Evolutionary conservation across 805 yeast species (phyloP).

Genomic region (Sugiyamaella qingdaonensis): DNA sequence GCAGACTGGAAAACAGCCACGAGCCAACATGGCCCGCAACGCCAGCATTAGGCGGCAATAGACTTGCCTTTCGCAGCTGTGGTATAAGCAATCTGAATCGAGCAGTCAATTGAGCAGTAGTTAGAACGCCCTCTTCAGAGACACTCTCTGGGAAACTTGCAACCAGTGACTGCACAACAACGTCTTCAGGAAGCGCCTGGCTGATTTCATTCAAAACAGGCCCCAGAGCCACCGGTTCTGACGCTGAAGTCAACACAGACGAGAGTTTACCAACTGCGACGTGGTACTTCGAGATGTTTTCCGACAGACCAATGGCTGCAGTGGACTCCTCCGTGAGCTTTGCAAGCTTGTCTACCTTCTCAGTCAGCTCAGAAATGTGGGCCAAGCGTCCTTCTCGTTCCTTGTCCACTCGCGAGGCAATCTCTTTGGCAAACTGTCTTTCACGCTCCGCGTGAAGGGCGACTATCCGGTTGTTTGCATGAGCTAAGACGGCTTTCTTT

Average conservation of each 20-base stretch:
- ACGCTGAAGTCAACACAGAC: constrained; percentile 38
- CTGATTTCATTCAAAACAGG: constrained; percentile 31
- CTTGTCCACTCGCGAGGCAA: constrained; percentile 55
- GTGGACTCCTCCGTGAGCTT: constrained; percentile 37
- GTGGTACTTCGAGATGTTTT: constrained; percentile 40
- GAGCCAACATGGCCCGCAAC: constrained; percentile 88
- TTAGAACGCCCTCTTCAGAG: constrained; percentile 55
- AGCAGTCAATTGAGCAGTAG: constrained; percentile 70
- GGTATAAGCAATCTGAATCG: constrained; percentile 79
- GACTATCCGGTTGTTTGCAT: constrained; percentile 69
- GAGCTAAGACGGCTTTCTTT: constrained; percentile 57
- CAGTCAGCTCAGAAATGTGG: constrained; percentile 57
- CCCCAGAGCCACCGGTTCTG: constrained; percentile 37
- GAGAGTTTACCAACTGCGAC: constrained; percentile 43
- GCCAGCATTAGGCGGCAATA: constrained; percentile 95
- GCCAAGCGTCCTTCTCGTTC: constrained; percentile 80
- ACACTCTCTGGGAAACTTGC: constrained; percentile 44
- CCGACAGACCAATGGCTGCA: constrained; percentile 36
- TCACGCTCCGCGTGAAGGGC: constrained; percentile 66
- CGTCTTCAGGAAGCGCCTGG: constrained; percentile 42
- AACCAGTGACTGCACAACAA: constrained; percentile 48
- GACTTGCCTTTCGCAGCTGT: constrained; percentile 81
- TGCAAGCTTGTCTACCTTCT: constrained; percentile 53
- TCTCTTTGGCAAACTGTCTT: constrained; percentile 56
- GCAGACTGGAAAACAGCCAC: constrained; percentile 64